Conservation (phyloP, 2,329 filamentous ascomycete genomes). For the Phialocephala subalpina region DNA sequence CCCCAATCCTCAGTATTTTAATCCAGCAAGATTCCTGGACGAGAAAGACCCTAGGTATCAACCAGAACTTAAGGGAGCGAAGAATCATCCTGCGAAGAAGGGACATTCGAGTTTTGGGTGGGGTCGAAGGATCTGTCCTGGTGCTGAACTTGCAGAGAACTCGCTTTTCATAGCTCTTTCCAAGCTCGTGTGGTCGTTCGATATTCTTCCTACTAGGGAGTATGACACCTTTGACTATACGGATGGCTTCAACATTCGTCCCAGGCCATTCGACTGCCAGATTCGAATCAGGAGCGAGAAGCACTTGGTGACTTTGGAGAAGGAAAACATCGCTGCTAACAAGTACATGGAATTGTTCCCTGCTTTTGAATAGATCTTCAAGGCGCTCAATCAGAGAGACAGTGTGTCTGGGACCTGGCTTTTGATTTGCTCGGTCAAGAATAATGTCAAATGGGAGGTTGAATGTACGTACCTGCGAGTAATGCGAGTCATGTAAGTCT, state of each 20-base stretch:
- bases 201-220: constrained; percentile 39
- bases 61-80: constrained; percentile 28
- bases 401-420: background rate
- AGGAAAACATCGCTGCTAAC: constrained; percentile 42
- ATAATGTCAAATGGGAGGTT: too few relatives aligned
- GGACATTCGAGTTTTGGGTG: constrained; percentile 47
- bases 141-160: constrained; percentile 61
- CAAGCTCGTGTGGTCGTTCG: constrained; percentile 61
- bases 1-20: constrained; percentile 51
- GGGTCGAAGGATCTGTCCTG: constrained; percentile 61
- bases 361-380: constrained; percentile 27
- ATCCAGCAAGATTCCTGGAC: constrained; percentile 50
- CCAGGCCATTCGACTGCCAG: constrained; percentile 45
- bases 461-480: too few relatives aligned
- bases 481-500: too few relatives aligned
- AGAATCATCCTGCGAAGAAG: constrained; percentile 35
- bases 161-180: constrained; percentile 56
- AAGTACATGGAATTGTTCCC: constrained; percentile 37
- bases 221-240: constrained; percentile 39
- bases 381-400: background rate
- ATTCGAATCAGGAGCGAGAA: constrained; percentile 43
- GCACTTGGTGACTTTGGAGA: constrained; percentile 44
- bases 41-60: constrained; percentile 40
- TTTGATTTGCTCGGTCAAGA: too few relatives aligned
- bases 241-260: constrained; percentile 47